phyloP scores from a whole-genome alignment of 805 yeast genomes.

The Blastobotrys americana region DNA sequence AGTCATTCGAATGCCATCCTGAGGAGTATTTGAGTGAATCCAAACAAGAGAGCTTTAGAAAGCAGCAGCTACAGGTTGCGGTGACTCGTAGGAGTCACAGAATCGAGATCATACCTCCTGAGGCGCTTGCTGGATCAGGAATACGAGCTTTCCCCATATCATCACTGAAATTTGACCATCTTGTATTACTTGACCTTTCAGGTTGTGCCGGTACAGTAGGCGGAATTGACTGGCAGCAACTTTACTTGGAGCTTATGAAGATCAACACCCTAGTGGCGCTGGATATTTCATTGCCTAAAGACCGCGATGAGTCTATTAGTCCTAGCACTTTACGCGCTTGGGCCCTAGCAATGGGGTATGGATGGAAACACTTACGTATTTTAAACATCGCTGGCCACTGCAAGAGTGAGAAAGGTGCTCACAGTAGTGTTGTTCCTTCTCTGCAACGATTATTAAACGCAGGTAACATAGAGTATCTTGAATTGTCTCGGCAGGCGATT shows the following conservation, averaged over 20 bases:
- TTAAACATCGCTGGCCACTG: slow-evolving; percentile 12
- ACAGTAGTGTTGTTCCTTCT: neutral
- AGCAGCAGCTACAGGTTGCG: neutral
- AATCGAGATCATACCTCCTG: slow-evolving; percentile 11
- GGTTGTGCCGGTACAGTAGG: neutral
- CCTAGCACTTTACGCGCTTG: slow-evolving; percentile 10
- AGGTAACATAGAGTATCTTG: slow-evolving; percentile 7
- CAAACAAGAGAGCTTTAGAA: neutral
- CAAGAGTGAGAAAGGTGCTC: too few relatives aligned
- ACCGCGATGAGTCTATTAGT: neutral
- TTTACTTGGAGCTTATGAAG: slow-evolving; percentile 1
- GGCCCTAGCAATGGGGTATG: slow-evolving; percentile 11
- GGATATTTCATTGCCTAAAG: slow-evolving; percentile 11
- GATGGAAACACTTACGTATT: slow-evolving; percentile 10
- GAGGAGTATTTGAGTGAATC: neutral
- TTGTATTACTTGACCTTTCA: slow-evolving; percentile 12
- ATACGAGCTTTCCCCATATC: neutral
- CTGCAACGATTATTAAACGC: neutral
- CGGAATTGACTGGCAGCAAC: neutral
- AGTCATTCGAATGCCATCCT: slow-evolving; percentile 12
- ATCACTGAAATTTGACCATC: neutral
- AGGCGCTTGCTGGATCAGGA: neutral
- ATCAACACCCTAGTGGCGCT: slow-evolving; percentile 13
- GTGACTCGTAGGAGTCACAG: slow-evolving; percentile 11
- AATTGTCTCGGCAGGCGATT: slow-evolving; percentile 26